A percentile compares a stretch with the other conserved stretches of the same genome.
Evolutionary conservation across 2,329 filamentous ascomycete genomes (phyloP).

Genomic region (Cryphonectria radicalis): DNA sequence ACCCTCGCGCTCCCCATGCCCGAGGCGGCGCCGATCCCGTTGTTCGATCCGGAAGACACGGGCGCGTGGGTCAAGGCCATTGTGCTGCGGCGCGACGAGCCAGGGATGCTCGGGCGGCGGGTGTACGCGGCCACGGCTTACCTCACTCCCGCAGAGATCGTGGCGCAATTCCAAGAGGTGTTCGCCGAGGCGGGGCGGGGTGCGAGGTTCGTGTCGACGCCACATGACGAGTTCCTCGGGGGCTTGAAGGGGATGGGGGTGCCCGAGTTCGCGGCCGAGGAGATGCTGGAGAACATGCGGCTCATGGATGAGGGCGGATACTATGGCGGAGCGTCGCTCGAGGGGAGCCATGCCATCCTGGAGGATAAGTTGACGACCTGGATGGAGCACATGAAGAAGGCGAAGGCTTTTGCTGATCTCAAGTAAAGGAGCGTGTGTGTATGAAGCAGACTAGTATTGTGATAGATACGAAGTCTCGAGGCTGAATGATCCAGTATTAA

Average conservation of each 20-base stretch:
- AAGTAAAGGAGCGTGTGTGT: slow-evolving; percentile 34
- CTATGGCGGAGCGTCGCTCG: slow-evolving; percentile 49
- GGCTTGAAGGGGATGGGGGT: slow-evolving; percentile 41
- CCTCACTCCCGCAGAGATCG: slow-evolving; percentile 44
- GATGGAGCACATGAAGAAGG: slow-evolving; percentile 44
- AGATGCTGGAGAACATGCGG: slow-evolving; percentile 58
- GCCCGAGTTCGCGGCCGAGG: slow-evolving; percentile 48
- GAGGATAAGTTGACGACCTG: slow-evolving; percentile 47
- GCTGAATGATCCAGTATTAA: not conserved
- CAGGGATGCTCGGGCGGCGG: slow-evolving; percentile 44
- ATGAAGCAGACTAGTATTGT: not conserved
- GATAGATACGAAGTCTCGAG: not conserved
- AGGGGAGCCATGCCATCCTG: slow-evolving; percentile 43
- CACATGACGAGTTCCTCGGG: slow-evolving; percentile 47
- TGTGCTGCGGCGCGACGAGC: slow-evolving; percentile 40
- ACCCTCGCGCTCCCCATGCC: slow-evolving; percentile 41
- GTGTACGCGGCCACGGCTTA: slow-evolving; percentile 50
- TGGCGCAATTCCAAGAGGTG: slow-evolving; percentile 44
- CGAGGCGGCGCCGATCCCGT: slow-evolving; percentile 39
- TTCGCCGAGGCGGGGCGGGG: slow-evolving; percentile 46
- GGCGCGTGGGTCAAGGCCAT: slow-evolving; percentile 46
- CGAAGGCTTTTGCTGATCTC: slow-evolving; percentile 41
- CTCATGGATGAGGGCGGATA: slow-evolving; percentile 58
- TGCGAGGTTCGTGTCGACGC: slow-evolving; percentile 41
- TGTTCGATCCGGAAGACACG: slow-evolving; percentile 43